phyloP scores from a whole-genome alignment of 2,329 filamentous ascomycete species.

The Aspergillus ochraceus region DNA sequence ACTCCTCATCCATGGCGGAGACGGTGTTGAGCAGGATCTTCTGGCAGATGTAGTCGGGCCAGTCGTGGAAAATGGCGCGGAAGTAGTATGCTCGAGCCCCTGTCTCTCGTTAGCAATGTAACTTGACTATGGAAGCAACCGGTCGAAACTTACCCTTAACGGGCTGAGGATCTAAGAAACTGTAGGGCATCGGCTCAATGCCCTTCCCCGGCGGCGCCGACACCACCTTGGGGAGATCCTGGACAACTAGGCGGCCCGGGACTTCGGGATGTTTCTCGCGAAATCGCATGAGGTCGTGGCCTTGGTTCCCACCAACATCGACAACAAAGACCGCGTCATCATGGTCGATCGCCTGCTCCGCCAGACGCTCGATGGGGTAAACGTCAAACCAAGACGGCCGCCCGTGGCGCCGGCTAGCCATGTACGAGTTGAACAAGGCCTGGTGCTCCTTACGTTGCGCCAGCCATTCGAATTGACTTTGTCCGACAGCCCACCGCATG shows the following conservation, averaged over 20 bases:
- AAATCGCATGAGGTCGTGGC: slow-evolving; percentile 38
- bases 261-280: slow-evolving; percentile 32
- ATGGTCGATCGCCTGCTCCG: slow-evolving; percentile 22
- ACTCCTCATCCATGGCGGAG: slow-evolving; percentile 29
- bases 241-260: slow-evolving; percentile 37
- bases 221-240: slow-evolving; percentile 40
- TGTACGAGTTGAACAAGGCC: slow-evolving; percentile 34
- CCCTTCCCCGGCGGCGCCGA: slow-evolving; percentile 10
- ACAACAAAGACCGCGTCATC: slow-evolving; percentile 38
- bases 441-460: slow-evolving; percentile 26
- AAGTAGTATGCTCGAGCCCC: slow-evolving; percentile 39
- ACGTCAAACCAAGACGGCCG: slow-evolving; percentile 32
- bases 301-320: slow-evolving; percentile 45
- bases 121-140: background rate
- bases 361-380: slow-evolving; percentile 28
- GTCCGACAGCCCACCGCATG: slow-evolving; percentile 34
- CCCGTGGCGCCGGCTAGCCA: slow-evolving; percentile 33
- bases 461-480: slow-evolving; percentile 37
- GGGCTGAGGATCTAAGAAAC: slow-evolving; percentile 35
- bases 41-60: slow-evolving; percentile 35
- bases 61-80: slow-evolving; percentile 40
- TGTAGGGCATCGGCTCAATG: slow-evolving; percentile 34
- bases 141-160: slow-evolving; percentile 22
- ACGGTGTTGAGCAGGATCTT: slow-evolving; percentile 34
- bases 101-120: slow-evolving; percentile 4